phyloP scores from a whole-genome alignment of 371 early-diverging fungal genomes.

The Apophysomyces elegans region DNA sequence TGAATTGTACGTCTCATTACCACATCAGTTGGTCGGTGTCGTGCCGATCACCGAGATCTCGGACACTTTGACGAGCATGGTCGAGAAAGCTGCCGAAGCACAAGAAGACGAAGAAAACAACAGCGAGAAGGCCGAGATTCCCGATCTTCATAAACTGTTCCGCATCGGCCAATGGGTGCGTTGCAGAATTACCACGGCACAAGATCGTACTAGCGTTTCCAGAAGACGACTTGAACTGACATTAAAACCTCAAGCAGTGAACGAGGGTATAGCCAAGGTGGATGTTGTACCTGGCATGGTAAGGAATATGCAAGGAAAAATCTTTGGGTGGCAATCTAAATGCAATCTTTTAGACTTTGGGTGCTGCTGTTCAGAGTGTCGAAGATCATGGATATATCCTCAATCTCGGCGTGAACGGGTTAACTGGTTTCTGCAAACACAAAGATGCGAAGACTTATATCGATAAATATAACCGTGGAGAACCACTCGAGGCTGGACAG shows the following conservation, averaged over 20 bases:
- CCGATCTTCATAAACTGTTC: slow-evolving; percentile 64
- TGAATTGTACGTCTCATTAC: slow-evolving; percentile 78
- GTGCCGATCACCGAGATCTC: slow-evolving; percentile 85
- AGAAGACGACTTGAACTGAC: slow-evolving; percentile 68
- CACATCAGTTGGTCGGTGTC: slow-evolving; percentile 77
- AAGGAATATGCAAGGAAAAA: slow-evolving; percentile 20
- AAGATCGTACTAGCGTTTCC: slow-evolving; percentile 38
- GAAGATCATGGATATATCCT: slow-evolving; percentile 88
- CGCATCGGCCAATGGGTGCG: slow-evolving; percentile 77
- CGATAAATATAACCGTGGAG: slow-evolving; percentile 52
- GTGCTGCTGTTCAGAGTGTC: slow-evolving; percentile 67
- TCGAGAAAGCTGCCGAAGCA: slow-evolving; percentile 68
- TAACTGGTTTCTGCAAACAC: slow-evolving; percentile 70
- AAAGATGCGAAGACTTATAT: slow-evolving; percentile 62
- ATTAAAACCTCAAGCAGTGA: slow-evolving; percentile 71
- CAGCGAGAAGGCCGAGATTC: slow-evolving; percentile 41
- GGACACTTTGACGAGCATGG: slow-evolving; percentile 57
- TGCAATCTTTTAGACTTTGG: slow-evolving; percentile 48
- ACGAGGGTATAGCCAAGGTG: slow-evolving; percentile 55
- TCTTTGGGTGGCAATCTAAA: not conserved
- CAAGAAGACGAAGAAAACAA: slow-evolving; percentile 49
- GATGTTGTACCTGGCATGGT: slow-evolving; percentile 69
- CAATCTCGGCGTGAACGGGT: slow-evolving; percentile 68
- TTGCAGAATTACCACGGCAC: slow-evolving; percentile 61
- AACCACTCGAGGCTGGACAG: slow-evolving; percentile 68